phyloP scores from a whole-genome alignment of 2,329 filamentous ascomycete species.

The Pseudovirgaria hyperparasitica region DNA sequence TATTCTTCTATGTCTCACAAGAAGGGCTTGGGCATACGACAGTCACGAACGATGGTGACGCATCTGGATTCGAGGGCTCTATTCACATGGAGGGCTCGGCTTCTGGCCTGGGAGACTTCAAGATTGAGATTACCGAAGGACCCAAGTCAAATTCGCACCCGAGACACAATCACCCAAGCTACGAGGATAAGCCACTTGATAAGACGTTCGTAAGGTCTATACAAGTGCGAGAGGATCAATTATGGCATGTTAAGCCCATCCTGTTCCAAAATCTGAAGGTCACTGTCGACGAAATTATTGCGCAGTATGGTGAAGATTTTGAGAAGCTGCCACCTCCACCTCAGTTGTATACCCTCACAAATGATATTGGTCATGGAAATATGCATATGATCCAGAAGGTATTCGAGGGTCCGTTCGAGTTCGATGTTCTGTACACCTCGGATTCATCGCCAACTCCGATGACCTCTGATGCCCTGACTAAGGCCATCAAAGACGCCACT shows the following conservation, averaged over 20 bases:
- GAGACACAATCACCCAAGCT: constrained; percentile 46
- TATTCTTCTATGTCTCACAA: constrained; percentile 72
- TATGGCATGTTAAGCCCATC: constrained; percentile 71
- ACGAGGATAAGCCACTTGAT: constrained; percentile 57
- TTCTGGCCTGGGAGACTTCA: constrained; percentile 63
- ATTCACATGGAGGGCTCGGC: constrained; percentile 62
- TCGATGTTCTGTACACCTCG: constrained; percentile 84
- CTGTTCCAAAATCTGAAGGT: constrained; percentile 51
- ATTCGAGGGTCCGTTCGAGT: constrained; percentile 80
- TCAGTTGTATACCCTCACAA: constrained; percentile 68
- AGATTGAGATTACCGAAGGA: constrained; percentile 63
- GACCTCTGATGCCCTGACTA: constrained; percentile 51
- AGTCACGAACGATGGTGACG: constrained; percentile 31
- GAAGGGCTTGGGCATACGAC: constrained; percentile 62
- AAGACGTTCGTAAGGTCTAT: constrained; percentile 64
- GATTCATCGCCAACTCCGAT: constrained; percentile 46
- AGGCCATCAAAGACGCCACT: constrained; percentile 53
- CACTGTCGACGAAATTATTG: constrained; percentile 46
- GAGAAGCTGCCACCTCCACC: constrained; percentile 67
- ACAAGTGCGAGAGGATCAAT: constrained; percentile 49
- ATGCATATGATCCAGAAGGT: constrained; percentile 82
- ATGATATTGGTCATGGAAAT: constrained; percentile 60
- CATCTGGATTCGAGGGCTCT: constrained; percentile 42
- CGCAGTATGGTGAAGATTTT: constrained; percentile 43
- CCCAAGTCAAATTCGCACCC: constrained; percentile 50